phyloP scores from a whole-genome alignment of 139 green algal species.

The Coelastrella sp. region DNA sequence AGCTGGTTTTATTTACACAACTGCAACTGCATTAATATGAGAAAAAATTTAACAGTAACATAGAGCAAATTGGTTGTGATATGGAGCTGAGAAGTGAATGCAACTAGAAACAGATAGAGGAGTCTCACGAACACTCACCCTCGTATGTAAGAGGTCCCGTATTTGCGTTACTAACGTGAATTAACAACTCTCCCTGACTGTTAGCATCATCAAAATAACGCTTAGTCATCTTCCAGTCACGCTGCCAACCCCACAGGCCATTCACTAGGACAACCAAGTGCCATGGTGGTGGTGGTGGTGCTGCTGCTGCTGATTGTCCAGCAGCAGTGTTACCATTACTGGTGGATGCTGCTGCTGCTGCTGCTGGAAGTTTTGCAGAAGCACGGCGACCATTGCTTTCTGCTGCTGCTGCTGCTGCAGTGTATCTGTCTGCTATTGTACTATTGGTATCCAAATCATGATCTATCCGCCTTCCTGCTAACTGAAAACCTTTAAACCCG shows the following conservation, averaged over 20 bases:
- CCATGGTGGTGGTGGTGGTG: background rate
- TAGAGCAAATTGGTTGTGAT: background rate
- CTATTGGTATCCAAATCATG: no score
- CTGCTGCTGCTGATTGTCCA: background rate
- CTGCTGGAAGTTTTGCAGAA: no score
- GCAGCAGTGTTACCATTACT: no score
- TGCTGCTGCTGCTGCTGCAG: background rate
- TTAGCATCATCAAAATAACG: constrained; percentile 1
- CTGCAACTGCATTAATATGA: no score
- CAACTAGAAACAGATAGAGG: background rate
- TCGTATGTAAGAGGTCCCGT: constrained; percentile 2
- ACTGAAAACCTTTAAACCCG: no score
- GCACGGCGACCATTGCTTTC: background rate
- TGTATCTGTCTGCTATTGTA: no score
- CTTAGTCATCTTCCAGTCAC: constrained; percentile 12
- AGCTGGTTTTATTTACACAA: no score
- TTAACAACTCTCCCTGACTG: background rate
- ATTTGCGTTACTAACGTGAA: background rate
- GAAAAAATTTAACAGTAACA: no score
- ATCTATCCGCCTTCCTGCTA: no score
- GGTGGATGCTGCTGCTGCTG: no score
- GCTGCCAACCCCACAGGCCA: constrained; percentile 13
- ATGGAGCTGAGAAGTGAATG: background rate
- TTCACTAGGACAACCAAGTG: constrained; percentile 27
- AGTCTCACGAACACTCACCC: background rate